phyloP scores from a whole-genome alignment of 2,329 filamentous ascomycete genomes.

The Didymosphaeria variabile region DNA sequence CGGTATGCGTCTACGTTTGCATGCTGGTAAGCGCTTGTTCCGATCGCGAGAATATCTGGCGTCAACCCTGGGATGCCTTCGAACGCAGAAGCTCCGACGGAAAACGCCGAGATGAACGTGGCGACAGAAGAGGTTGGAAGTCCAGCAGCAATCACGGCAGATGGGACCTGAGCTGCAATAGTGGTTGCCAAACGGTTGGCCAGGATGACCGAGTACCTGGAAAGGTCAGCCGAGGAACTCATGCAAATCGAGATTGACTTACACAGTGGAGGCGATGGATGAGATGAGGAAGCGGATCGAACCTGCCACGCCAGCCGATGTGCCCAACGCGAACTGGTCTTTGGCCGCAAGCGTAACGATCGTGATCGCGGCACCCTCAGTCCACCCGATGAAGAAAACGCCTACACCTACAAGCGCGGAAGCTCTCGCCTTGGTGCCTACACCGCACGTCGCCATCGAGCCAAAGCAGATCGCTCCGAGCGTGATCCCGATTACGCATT shows the following conservation, averaged over 20 bases:
- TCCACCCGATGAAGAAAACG: constrained; percentile 50
- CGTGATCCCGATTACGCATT: constrained; percentile 38
- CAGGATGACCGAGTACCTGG: constrained; percentile 42
- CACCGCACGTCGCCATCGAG: constrained; percentile 38
- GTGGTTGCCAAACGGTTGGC: constrained; percentile 44
- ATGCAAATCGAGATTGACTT: not conserved
- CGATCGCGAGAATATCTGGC: constrained; percentile 38
- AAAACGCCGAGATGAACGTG: constrained; percentile 42
- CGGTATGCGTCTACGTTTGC: constrained; percentile 49
- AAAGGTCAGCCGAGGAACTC: not conserved
- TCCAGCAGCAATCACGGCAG: constrained; percentile 45
- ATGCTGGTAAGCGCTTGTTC: constrained; percentile 41
- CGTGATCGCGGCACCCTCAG: constrained; percentile 47
- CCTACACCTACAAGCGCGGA: constrained; percentile 40
- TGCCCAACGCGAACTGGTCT: constrained; percentile 50
- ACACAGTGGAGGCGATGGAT: constrained; percentile 47
- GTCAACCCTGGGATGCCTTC: constrained; percentile 43
- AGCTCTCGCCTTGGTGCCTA: constrained; percentile 37
- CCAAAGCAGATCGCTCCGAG: constrained; percentile 45
- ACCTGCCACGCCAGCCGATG: constrained; percentile 47
- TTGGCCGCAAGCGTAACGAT: constrained; percentile 47
- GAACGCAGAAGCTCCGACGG: constrained; percentile 34
- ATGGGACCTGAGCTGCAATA: constrained; percentile 42
- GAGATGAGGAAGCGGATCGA: constrained; percentile 50
- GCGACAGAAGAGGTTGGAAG: constrained; percentile 43